These are phyloP conservation scores for Collariella sp. DNA, from an alignment of 495 filamentous ascomycete species.

Conservation along the genomic window DNA sequence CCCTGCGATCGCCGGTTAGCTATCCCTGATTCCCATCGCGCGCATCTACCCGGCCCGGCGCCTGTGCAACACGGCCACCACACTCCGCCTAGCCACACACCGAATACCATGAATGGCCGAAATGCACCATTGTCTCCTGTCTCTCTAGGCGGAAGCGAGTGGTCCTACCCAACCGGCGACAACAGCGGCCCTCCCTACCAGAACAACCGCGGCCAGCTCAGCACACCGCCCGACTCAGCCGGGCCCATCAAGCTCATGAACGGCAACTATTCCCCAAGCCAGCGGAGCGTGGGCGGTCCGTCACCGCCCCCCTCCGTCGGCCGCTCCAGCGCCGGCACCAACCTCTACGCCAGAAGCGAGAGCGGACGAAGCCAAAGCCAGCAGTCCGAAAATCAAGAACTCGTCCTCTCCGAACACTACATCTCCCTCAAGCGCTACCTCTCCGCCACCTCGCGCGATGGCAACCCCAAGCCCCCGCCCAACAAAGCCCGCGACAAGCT, in stretches of 20 bases:
- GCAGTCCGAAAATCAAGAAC: conserved; percentile 41
- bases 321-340: conserved; percentile 63
- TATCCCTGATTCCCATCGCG: not conserved
- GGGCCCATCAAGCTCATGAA: conserved; percentile 53
- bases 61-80: conserved; percentile 14
- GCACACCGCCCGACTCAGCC: conserved; percentile 62
- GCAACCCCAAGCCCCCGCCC: conserved; percentile 61
- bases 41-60: conserved; percentile 9
- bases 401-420: conserved; percentile 68
- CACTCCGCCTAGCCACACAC: conserved; percentile 7
- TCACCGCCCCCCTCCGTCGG: conserved; percentile 84
- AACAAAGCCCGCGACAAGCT: conserved; percentile 92
- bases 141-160: conserved; percentile 76
- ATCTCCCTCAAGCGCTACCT: conserved; percentile 69
- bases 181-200: conserved; percentile 44
- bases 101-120: conserved; percentile 40
- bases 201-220: conserved; percentile 54
- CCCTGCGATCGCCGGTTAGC: not conserved
- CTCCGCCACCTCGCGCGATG: conserved; percentile 58
- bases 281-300: conserved; percentile 50
- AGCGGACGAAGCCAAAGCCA: conserved; percentile 44
- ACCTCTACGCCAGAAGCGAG: conserved; percentile 55
- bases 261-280: conserved; percentile 42
- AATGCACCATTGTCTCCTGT: conserved; percentile 71
- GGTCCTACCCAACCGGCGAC: conserved; percentile 62